phyloP scores from a whole-genome alignment of 139 green algal genomes.

The Micromonas pusilla region DNA sequence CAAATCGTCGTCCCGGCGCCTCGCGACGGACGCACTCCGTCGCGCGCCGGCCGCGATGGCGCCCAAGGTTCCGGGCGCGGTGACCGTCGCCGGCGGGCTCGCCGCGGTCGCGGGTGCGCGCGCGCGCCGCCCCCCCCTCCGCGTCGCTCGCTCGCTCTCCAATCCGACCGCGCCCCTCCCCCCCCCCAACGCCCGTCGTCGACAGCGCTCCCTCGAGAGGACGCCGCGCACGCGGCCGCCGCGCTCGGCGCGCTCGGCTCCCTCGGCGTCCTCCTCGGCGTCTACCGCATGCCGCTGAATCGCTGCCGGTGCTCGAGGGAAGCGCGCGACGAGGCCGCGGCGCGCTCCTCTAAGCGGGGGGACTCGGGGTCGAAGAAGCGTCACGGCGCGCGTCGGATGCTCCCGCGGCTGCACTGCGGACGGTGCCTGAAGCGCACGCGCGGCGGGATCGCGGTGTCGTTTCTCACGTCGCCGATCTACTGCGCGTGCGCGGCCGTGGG shows the following conservation, averaged over 20 bases:
- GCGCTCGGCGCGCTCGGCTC: conserved; percentile 4
- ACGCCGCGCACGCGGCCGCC: neutral
- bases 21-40: no score
- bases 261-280: neutral
- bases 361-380: neutral
- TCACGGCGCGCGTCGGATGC: no score
- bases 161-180: no score
- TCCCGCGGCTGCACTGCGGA: neutral
- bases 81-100: no score
- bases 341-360: neutral
- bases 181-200: neutral
- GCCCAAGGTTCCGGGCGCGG: no score
- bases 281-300: conserved; percentile 14
- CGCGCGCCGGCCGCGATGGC: no score
- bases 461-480: neutral
- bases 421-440: conserved; percentile 1
- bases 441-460: neutral
- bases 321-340: neutral
- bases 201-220: neutral
- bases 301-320: conserved; percentile 9
- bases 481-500: neutral
- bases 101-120: no score
- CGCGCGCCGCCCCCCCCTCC: no score
- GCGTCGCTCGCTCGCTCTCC: no score
- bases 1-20: no score